These are phyloP conservation scores for Claviceps arundinis DNA, from an alignment of 2,329 filamentous ascomycete species.

Conservation along the genomic window DNA sequence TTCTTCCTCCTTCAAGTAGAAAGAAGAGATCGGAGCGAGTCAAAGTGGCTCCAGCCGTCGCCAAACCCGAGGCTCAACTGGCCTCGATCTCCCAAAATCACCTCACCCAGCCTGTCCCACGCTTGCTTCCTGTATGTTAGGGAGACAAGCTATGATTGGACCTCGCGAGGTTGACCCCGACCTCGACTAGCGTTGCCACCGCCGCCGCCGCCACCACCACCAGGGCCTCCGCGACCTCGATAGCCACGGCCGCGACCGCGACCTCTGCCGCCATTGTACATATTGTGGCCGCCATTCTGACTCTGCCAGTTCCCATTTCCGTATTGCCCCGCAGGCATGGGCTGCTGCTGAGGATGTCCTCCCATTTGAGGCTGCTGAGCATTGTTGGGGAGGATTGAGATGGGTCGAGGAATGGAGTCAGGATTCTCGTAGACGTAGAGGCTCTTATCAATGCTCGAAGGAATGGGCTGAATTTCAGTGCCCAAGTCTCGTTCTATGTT, in stretches of 20 bases:
- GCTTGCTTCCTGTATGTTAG: conserved; percentile 12
- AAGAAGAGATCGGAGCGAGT: conserved; percentile 5
- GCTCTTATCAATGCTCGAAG: conserved; percentile 86
- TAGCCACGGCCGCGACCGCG: conserved; percentile 26
- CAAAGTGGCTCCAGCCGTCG: neutral
- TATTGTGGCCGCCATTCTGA: conserved; percentile 25
- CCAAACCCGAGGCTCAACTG: neutral
- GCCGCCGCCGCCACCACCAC: conserved; percentile 10
- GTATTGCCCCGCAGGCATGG: conserved; percentile 16
- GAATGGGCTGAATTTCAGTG: conserved; percentile 96
- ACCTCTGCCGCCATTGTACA: conserved; percentile 17
- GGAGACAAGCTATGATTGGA: conserved; percentile 19
- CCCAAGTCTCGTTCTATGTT: conserved; percentile 96
- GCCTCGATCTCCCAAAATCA: neutral
- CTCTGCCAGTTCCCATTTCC: conserved; percentile 33
- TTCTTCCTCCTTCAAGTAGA: conserved; percentile 7
- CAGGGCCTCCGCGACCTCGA: conserved; percentile 22
- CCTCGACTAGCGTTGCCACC: conserved; percentile 19
- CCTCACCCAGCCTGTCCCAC: conserved; percentile 11
- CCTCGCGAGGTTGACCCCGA: conserved; percentile 22
- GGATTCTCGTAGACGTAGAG: conserved; percentile 97
- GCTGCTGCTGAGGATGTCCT: conserved; percentile 7
- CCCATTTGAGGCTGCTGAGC: conserved; percentile 19
- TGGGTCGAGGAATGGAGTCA: conserved; percentile 81
- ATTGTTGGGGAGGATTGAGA: conserved; percentile 33